Evolutionary conservation across 352 stramenopile species (phyloP).

Genomic region (Pythium brachiatum): DNA sequence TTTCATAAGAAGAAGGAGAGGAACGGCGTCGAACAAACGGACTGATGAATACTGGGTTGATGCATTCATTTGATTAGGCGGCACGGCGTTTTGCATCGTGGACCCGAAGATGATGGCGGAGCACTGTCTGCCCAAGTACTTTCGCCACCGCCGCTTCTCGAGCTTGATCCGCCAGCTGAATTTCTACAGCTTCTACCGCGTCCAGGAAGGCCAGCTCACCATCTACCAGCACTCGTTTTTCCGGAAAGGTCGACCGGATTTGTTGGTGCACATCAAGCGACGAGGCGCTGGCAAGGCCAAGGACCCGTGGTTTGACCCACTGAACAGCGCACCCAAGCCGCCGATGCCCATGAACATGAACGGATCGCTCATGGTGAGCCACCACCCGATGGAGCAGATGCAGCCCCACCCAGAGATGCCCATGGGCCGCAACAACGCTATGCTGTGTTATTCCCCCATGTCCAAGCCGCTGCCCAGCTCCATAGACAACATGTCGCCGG

Average conservation of each 20-base stretch:
- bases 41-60: neutral
- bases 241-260: conserved; percentile 72
- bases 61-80: conserved; percentile 35
- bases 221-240: conserved; percentile 89
- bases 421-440: conserved; percentile 29
- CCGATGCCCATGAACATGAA: conserved; percentile 12
- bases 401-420: conserved; percentile 20
- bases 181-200: conserved; percentile 92
- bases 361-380: conserved; percentile 1
- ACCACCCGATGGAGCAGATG: conserved; percentile 1
- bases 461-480: conserved; percentile 54
- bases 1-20: too few relatives aligned
- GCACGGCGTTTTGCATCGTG: conserved; percentile 90
- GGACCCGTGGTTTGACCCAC: conserved; percentile 80
- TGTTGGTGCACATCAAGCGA: conserved; percentile 84
- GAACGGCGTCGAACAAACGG: too few relatives aligned
- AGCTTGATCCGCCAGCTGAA: conserved; percentile 90
- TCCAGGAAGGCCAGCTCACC: conserved; percentile 80
- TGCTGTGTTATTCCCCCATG: conserved; percentile 76
- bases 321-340: conserved; percentile 25
- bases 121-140: conserved; percentile 89
- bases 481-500: conserved; percentile 84
- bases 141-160: conserved; percentile 86
- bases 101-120: conserved; percentile 87
- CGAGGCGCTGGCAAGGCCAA: conserved; percentile 80